Evolutionary conservation across 306 rosid species (phyloP).

Genomic region (Medicago ruthenica): DNA sequence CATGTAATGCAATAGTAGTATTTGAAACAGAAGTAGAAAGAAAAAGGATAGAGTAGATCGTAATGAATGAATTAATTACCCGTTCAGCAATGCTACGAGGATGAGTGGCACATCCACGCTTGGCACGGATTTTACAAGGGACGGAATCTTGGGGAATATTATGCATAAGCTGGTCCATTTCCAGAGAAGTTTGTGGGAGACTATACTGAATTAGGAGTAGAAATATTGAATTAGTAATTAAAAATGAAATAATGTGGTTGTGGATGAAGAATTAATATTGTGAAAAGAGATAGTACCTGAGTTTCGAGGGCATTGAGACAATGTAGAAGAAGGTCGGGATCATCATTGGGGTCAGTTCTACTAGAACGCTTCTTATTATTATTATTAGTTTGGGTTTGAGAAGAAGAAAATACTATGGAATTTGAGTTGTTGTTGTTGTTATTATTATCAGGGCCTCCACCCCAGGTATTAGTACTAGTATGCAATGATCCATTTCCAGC

Average conservation of each 20-base stretch:
- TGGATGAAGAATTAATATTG: not conserved
- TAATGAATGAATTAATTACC: slow-evolving; percentile 50
- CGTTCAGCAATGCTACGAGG: slow-evolving; percentile 98
- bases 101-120: slow-evolving; percentile 99
- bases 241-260: not conserved
- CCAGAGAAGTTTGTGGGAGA: slow-evolving; percentile 82
- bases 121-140: slow-evolving; percentile 96
- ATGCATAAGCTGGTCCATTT: slow-evolving; percentile 82
- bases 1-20: not conserved
- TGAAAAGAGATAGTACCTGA: slow-evolving; percentile 55
- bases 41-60: not conserved
- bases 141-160: slow-evolving; percentile 93
- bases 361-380: slow-evolving; percentile 56
- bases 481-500: not conserved
- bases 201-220: slow-evolving; percentile 61
- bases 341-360: slow-evolving; percentile 45
- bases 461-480: not conserved
- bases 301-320: slow-evolving; percentile 69
- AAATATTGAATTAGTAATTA: not conserved
- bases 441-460: not conserved
- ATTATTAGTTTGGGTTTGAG: not conserved
- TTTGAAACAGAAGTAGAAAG: not conserved
- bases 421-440: slow-evolving; percentile 42
- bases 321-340: slow-evolving; percentile 61
- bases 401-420: slow-evolving; percentile 70